Conservation (phyloP, 2,329 filamentous ascomycete species). For the Thelonectria rubi region DNA sequence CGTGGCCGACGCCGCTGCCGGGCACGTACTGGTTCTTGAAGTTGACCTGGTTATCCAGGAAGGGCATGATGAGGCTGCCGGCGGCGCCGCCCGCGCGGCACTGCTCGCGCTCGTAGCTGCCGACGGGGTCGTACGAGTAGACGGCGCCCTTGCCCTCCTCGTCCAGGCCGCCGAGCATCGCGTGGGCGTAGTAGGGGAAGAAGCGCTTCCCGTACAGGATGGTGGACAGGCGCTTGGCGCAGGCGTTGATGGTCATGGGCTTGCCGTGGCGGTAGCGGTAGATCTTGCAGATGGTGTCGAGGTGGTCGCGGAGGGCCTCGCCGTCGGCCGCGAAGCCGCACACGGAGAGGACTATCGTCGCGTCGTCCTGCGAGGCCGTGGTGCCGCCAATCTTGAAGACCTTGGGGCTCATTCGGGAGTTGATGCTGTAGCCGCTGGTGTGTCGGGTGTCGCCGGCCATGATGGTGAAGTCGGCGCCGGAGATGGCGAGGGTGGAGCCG, state of each 20-base stretch:
- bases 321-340: conserved; percentile 97
- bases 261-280: conserved; percentile 99
- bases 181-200: conserved; percentile 98
- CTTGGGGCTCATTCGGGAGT: conserved; percentile 93
- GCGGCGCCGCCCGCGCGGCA: conserved; percentile 93
- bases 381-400: conserved; percentile 97
- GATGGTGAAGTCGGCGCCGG: conserved; percentile 93
- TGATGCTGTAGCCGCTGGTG: conserved; percentile 98
- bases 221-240: conserved; percentile 92
- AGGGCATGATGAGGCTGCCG: conserved; percentile 96
- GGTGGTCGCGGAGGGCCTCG: conserved; percentile 89
- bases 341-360: conserved; percentile 88
- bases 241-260: conserved; percentile 92
- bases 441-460: conserved; percentile 97
- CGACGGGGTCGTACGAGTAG: conserved; percentile 97
- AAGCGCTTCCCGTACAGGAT: conserved; percentile 98
- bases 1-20: conserved; percentile 84
- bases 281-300: conserved; percentile 97
- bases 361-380: conserved; percentile 83
- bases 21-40: conserved; percentile 98
- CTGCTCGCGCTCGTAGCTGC: conserved; percentile 96
- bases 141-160: conserved; percentile 94
- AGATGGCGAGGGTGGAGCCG: conserved; percentile 93
- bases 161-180: conserved; percentile 92
- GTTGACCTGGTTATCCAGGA: conserved; percentile 99